Evolutionary conservation across 2,329 filamentous ascomycete genomes (phyloP), one percentile per base, ranked within the genome.

Genomic region (Boeremia exigua): DNA sequence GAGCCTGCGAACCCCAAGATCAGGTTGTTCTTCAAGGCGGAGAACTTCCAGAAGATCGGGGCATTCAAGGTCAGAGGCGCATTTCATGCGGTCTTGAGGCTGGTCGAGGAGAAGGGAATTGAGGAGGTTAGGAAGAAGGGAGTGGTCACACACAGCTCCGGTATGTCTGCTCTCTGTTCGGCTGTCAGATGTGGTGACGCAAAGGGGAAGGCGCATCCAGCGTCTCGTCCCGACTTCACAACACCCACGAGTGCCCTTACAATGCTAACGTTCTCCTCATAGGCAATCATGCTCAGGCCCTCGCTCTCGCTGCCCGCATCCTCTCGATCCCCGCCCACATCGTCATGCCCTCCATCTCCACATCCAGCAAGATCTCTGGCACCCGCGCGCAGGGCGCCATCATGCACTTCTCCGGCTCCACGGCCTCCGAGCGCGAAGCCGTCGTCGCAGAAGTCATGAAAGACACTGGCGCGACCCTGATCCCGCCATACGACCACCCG

Each of bases 271-370:
- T 33, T 8, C 12, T 4, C 4, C 2, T 6, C 19, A 6, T 60
- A 94, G 93, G 94, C 56, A 98, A 98, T 78, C 95, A 98, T 73
- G 94, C 94, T 0, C 92, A 96, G 80, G 94, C 95, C 1, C 86
- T 98, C 53, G 86, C 94, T 2, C 88, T 97, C 46, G 94, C 94
- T 0, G 92, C 94, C 2, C 82, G 81, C 15, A 88, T 88, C 33
- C 86, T 89, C 70, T 79, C 81, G 48, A 87, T 97, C 59, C 88
- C 89, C 10, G 91, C 92, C 0, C 86, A 94, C 78, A 93, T 98
- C 70, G 88, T 98, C 56, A 98, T 98, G 94, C 94, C 94, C 0
- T 75, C 78, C n/a, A 95, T 95, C 70, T 89, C 88, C 53, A 88
- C 90, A 0, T 85, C 90, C n/a, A 88, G 87, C 60, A 98, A 98